A percentile compares a stretch with the other conserved stretches of the same genome.
Evolutionary conservation across 169 alveolate genomes (phyloP).

Genomic region (Blepharisma undulans): DNA sequence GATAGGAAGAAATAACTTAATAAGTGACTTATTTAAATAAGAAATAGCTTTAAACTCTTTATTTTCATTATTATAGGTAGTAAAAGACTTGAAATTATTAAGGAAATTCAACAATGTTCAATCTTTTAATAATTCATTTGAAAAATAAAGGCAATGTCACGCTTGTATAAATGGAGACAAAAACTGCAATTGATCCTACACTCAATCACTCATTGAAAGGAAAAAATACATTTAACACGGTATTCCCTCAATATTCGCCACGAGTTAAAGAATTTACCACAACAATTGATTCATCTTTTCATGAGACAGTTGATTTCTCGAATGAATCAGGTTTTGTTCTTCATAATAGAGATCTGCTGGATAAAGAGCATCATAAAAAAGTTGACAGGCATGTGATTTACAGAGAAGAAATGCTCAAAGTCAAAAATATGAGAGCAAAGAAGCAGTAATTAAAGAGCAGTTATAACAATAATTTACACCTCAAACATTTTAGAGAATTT

Average conservation of each 20-base stretch:
- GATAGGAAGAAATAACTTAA: not conserved
- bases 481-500: not conserved
- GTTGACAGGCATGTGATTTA: slow-evolving; percentile 20
- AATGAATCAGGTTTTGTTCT: slow-evolving; percentile 22
- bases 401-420: slow-evolving; percentile 29
- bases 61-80: no score
- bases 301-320: not conserved
- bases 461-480: not conserved
- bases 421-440: slow-evolving; percentile 18
- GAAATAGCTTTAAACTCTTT: not conserved
- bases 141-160: no score
- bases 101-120: no score
- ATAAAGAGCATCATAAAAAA: not conserved
- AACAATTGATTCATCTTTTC: not conserved
- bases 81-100: no score
- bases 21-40: not conserved
- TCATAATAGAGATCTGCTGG: slow-evolving; percentile 20
- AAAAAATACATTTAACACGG: slow-evolving; percentile 5
- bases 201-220: not conserved
- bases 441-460: not conserved
- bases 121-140: no score
- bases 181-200: not conserved
- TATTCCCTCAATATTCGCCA: slow-evolving; percentile 8
- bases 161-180: not conserved
- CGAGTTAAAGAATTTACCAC: not conserved